A percentile compares a stretch with the other conserved stretches of the same genome.
Evolutionary conservation across 2,329 filamentous ascomycete species (phyloP).

Genomic region (Sporothrix humicola): DNA sequence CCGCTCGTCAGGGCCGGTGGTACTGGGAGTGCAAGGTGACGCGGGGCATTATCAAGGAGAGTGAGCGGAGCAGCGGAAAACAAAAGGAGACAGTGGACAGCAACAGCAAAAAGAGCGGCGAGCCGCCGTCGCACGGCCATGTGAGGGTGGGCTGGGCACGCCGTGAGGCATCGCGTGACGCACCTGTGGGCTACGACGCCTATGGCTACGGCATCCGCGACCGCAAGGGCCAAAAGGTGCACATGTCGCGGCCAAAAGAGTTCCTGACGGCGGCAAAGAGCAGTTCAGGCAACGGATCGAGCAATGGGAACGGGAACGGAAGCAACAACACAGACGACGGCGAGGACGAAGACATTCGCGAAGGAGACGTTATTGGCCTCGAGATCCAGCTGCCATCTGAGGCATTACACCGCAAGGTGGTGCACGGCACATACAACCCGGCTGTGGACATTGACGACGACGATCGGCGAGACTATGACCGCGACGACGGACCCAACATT

Average conservation of each 20-base stretch:
- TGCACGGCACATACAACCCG: constrained; percentile 85
- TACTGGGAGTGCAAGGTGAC: constrained; percentile 95
- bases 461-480: constrained; percentile 44
- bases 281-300: not conserved
- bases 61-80: constrained; percentile 50
- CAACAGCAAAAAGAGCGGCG: constrained; percentile 42
- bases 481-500: constrained; percentile 71
- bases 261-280: constrained; percentile 53
- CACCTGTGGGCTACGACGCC: constrained; percentile 83
- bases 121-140: constrained; percentile 60
- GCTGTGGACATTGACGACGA: constrained; percentile 69
- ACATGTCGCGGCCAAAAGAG: constrained; percentile 90
- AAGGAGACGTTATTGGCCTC: constrained; percentile 92
- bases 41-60: constrained; percentile 64
- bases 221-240: constrained; percentile 86
- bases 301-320: not conserved
- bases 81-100: not conserved
- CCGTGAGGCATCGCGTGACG: constrained; percentile 80
- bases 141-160: constrained; percentile 88
- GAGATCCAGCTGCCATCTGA: constrained; percentile 91
- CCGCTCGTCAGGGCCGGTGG: constrained; percentile 84
- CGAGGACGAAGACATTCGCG: constrained; percentile 72
- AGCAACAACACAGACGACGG: constrained; percentile 3
- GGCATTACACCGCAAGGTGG: constrained; percentile 83
- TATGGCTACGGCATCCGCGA: constrained; percentile 96